Base-by-base conservation (phyloP, 2,329 filamentous ascomycete genomes). In the Nothomitra cinnamomea region DNA sequence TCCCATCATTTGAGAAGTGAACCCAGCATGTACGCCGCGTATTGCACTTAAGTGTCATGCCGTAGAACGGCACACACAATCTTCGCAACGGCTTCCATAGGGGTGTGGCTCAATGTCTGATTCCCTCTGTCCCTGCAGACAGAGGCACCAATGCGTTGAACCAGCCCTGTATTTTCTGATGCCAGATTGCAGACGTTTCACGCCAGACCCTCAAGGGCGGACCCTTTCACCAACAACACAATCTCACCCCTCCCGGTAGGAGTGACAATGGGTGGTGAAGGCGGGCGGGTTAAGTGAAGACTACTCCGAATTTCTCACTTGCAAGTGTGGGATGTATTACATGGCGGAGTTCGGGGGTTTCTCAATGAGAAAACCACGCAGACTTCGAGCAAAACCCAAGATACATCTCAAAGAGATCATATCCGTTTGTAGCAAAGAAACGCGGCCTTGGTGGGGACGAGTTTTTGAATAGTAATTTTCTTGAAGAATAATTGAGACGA, bases 221-320 rank as follows among this genome's bases (percentile, higher is more conserved):
- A 68, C 66, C 67, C 66, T 67, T 68, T 64, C 65, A 63, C 66
- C 60, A 60, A 40, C 55, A 10, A 32, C 28, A 32, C 28, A 32
- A 10, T 10, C 28, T 5, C 28, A 32, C 10, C 28, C 28, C 28
- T 32, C 28, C 28, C 5, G 28, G 10, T 4, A 32, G 28, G 10
- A 32, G 10, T 55, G 56, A 17, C 57, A 57, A 56, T 56, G 58
- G 58, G 56, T 61, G 60, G 60, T 60, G 62, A 63, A 65, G 65
- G 64, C 67, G 65, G 66, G 70, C 67, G 65, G 71, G 67, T 64
- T 67, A 32, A 32, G 28, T 87, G 85, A 87, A 89, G 85, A 89
- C 82, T 90, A 85, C 86, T 92, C 86, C 86, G 86, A 92, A 90
- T 92, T 92, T 92, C 86, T 87, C 86, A 89, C 87, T 88, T 89